Evolutionary conservation across 768 basidiomycete species (phyloP).

Genomic region (Pleurotus salmoneostramineus): DNA sequence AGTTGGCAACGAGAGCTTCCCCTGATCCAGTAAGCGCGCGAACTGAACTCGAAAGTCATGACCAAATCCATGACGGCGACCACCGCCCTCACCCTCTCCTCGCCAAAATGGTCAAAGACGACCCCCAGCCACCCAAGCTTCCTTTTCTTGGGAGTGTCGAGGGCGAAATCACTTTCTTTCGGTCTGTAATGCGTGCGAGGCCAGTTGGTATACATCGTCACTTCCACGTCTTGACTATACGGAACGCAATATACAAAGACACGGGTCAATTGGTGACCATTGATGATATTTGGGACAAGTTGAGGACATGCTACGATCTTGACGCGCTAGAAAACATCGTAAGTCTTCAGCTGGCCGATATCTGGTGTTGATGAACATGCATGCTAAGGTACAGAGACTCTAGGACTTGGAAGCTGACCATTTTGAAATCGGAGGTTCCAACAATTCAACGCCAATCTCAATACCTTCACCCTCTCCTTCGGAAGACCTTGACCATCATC

Average conservation of each 20-base stretch:
- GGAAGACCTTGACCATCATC: slow-evolving; percentile 64
- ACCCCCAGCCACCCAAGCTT: slow-evolving; percentile 11
- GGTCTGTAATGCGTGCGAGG: slow-evolving; percentile 74
- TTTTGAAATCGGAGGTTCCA: slow-evolving; percentile 39
- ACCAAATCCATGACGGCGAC: background rate
- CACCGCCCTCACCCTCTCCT: background rate
- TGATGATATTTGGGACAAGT: slow-evolving; percentile 73
- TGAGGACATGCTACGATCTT: slow-evolving; percentile 67
- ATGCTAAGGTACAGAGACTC: background rate
- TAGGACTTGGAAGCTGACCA: slow-evolving; percentile 38
- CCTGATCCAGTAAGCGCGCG: background rate
- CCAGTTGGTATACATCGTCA: slow-evolving; percentile 82
- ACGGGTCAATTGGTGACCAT: slow-evolving; percentile 57
- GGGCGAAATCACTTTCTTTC: slow-evolving; percentile 85
- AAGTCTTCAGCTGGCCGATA: slow-evolving; percentile 20
- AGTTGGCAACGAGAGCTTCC: background rate
- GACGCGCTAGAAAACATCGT: slow-evolving; percentile 72
- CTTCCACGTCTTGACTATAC: slow-evolving; percentile 77
- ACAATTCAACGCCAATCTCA: slow-evolving; percentile 39
- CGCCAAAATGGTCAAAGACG: slow-evolving; percentile 16
- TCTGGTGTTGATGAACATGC: no score
- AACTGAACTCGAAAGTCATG: background rate
- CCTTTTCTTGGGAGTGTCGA: slow-evolving; percentile 67
- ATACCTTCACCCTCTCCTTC: slow-evolving; percentile 66
- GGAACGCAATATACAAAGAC: slow-evolving; percentile 66